phyloP scores from a whole-genome alignment of 176 grass and related monocot genomes.

The Coix lacrymajobi region DNA sequence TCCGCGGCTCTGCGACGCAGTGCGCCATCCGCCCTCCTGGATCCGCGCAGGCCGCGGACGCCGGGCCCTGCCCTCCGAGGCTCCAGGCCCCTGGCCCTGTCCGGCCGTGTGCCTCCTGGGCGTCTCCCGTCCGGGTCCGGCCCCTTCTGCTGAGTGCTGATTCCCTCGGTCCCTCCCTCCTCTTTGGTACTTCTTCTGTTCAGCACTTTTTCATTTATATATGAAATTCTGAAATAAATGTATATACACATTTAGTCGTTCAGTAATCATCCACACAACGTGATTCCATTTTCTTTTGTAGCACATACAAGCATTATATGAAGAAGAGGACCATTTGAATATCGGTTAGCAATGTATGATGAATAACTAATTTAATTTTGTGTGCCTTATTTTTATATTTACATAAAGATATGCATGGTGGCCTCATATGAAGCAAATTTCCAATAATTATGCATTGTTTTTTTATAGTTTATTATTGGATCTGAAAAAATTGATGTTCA shows the following conservation, averaged over 20 bases:
- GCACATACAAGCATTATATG: no score
- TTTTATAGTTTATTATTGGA: background rate
- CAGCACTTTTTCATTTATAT: background rate
- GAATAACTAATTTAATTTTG: background rate
- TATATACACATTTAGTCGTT: no score
- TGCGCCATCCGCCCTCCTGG: no score
- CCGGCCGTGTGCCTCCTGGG: no score
- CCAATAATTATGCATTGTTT: background rate
- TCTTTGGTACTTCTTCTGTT: background rate
- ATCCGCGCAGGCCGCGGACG: no score
- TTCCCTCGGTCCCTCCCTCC: background rate
- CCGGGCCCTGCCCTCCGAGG: background rate
- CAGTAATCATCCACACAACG: no score
- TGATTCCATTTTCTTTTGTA: no score
- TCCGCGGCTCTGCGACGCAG: no score
- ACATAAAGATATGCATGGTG: background rate
- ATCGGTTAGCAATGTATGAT: background rate
- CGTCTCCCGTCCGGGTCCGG: background rate
- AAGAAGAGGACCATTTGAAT: no score
- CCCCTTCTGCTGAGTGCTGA: background rate
- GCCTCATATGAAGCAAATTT: background rate
- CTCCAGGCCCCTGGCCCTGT: background rate
- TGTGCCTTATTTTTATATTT: background rate
- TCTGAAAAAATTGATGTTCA: background rate
- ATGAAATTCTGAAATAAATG: background rate